These are phyloP conservation scores for Grosmannia clavigera DNA, from an alignment of 2,329 filamentous ascomycete species.

Conservation along the genomic window DNA sequence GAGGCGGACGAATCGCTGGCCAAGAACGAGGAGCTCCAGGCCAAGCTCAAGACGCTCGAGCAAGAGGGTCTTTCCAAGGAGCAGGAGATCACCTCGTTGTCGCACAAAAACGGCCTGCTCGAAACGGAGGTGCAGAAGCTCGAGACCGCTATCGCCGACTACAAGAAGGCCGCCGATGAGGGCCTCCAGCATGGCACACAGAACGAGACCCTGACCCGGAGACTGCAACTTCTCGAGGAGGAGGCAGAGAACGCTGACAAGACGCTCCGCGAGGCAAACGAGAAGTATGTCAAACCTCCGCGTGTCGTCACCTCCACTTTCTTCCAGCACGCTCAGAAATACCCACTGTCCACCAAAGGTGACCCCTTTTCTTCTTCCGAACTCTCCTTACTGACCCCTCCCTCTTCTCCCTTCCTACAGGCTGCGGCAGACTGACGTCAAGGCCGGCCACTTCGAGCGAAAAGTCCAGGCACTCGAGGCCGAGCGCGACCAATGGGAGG, in stretches of 20 bases:
- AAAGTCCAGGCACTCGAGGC: slow-evolving; percentile 95
- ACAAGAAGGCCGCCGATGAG: slow-evolving; percentile 77
- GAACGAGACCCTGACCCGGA: slow-evolving; percentile 83
- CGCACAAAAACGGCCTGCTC: slow-evolving; percentile 88
- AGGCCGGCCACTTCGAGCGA: slow-evolving; percentile 97
- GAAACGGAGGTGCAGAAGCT: slow-evolving; percentile 89
- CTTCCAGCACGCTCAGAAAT: slow-evolving; percentile 7
- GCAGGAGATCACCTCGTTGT: slow-evolving; percentile 92
- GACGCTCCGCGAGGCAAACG: slow-evolving; percentile 91
- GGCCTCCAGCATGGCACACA: slow-evolving; percentile 73
- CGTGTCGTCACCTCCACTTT: background rate
- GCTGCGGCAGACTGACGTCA: slow-evolving; percentile 97
- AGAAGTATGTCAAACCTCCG: slow-evolving; percentile 61
- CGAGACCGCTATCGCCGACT: slow-evolving; percentile 69
- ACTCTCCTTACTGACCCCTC: slow-evolving; percentile 1
- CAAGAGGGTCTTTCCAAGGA: slow-evolving; percentile 94
- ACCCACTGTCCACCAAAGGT: slow-evolving; percentile 7
- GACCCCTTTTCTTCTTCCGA: slow-evolving; percentile 4
- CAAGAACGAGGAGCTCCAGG: slow-evolving; percentile 78
- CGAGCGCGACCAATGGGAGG: slow-evolving; percentile 87
- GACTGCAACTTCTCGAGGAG: slow-evolving; percentile 92
- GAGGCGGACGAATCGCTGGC: slow-evolving; percentile 77
- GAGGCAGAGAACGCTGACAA: slow-evolving; percentile 95
- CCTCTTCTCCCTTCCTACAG: slow-evolving; percentile 33
- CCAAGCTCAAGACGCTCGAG: slow-evolving; percentile 79